Conservation (phyloP, 768 basidiomycete genomes). For the Lactarius hatsudake region DNA sequence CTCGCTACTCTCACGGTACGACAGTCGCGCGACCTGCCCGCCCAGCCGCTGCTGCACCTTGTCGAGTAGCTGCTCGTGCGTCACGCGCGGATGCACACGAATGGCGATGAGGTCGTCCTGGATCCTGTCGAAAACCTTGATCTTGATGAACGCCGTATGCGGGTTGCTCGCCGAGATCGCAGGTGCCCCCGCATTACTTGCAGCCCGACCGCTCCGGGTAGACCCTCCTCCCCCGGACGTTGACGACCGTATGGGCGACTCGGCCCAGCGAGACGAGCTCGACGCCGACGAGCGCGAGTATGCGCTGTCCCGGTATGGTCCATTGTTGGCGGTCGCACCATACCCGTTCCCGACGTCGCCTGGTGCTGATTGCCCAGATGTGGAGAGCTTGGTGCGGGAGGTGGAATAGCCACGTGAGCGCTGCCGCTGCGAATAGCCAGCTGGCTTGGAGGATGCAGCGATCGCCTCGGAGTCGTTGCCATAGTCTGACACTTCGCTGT, state of each 20-base stretch:
- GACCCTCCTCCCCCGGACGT: constrained; percentile 46
- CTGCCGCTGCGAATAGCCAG: constrained; percentile 23
- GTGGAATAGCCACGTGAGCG: constrained; percentile 29
- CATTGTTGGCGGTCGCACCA: constrained; percentile 9
- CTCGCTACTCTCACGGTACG: constrained; percentile 71
- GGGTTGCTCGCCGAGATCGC: constrained; percentile 75
- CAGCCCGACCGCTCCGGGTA: constrained; percentile 56
- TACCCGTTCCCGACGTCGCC: constrained; percentile 1
- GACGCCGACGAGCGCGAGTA: constrained; percentile 36
- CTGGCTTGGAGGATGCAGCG: not conserved
- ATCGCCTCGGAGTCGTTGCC: constrained; percentile 31
- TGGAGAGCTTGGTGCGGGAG: constrained; percentile 14
- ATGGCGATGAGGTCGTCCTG: constrained; percentile 97
- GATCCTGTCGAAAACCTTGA: constrained; percentile 93
- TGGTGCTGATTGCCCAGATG: constrained; percentile 14
- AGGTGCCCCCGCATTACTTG: constrained; percentile 56
- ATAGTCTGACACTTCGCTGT: constrained; percentile 61
- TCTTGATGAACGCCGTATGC: constrained; percentile 91
- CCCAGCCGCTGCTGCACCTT: constrained; percentile 90
- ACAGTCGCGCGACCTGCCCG: constrained; percentile 60
- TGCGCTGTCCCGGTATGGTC: constrained; percentile 29
- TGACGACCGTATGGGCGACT: constrained; percentile 36
- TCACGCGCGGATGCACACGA: constrained; percentile 89
- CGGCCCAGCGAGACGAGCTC: constrained; percentile 25
- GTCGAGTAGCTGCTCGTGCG: constrained; percentile 80